Conservation (phyloP, 2,329 filamentous ascomycete genomes). For the Cucurbitaria berberidis region DNA sequence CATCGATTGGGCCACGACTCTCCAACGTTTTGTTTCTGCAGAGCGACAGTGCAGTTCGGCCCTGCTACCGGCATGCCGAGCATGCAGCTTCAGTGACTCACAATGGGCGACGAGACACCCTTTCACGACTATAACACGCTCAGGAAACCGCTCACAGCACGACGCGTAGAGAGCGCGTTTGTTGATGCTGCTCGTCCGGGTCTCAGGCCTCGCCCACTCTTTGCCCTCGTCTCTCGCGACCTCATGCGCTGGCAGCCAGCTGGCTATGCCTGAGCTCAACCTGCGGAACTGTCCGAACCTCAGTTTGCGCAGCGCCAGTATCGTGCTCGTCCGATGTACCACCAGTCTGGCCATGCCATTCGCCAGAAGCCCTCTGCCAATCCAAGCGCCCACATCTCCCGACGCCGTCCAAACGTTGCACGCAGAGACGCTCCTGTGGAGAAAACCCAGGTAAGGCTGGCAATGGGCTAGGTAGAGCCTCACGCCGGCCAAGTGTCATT, state of each 20-base stretch:
- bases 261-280: conserved; percentile 4
- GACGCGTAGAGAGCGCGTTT: conserved; percentile 43
- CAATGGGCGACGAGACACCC: conserved; percentile 31
- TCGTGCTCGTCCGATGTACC: conserved; percentile 18
- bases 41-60: conserved; percentile 26
- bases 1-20: conserved; percentile 40
- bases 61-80: conserved; percentile 21
- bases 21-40: conserved; percentile 43
- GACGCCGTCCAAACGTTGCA: conserved; percentile 33
- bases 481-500: conserved; percentile 32
- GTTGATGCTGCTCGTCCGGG: conserved; percentile 32
- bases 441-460: conserved; percentile 23
- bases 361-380: conserved; percentile 25
- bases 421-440: conserved; percentile 33
- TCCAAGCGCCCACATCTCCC: conserved; percentile 35
- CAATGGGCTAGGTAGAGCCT: conserved; percentile 36
- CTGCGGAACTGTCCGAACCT: conserved; percentile 28
- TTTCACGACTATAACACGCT: conserved; percentile 50
- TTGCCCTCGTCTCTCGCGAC: conserved; percentile 16
- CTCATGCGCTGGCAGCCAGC: conserved; percentile 15
- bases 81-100: conserved; percentile 45
- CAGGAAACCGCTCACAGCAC: conserved; percentile 29
- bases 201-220: conserved; percentile 39
- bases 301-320: conserved; percentile 27
- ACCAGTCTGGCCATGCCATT: conserved; percentile 23